These are phyloP conservation scores for Fusarium zealandicum DNA, from an alignment of 2,329 filamentous ascomycete genomes.

Conservation along the genomic window DNA sequence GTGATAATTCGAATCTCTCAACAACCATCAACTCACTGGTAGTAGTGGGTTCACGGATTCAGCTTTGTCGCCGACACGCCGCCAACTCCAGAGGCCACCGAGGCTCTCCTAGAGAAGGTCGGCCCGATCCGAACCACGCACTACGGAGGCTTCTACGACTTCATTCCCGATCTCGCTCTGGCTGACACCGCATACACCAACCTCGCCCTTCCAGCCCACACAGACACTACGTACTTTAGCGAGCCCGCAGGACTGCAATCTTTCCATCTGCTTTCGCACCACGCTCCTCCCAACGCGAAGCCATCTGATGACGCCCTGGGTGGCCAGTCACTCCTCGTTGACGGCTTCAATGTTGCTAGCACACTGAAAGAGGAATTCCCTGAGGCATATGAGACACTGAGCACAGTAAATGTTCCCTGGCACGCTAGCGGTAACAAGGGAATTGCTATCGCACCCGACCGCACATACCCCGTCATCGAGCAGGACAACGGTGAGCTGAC, in stretches of 20 bases:
- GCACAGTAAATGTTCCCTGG: constrained; percentile 67
- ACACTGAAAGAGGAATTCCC: constrained; percentile 63
- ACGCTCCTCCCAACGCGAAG: constrained; percentile 51
- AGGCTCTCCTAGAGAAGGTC: constrained; percentile 79
- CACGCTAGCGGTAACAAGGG: constrained; percentile 92
- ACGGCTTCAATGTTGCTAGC: constrained; percentile 79
- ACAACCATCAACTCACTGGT: constrained; percentile 18
- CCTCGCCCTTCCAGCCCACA: constrained; percentile 82
- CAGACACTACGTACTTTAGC: constrained; percentile 94
- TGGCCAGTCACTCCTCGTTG: constrained; percentile 82
- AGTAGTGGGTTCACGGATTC: constrained; percentile 73
- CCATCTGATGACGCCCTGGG: constrained; percentile 57
- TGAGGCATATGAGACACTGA: constrained; percentile 65
- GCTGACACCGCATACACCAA: constrained; percentile 94
- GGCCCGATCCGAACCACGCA: constrained; percentile 89
- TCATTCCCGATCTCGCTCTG: constrained; percentile 84
- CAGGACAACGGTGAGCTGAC: constrained; percentile 53
- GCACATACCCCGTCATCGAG: constrained; percentile 75
- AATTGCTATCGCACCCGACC: constrained; percentile 78
- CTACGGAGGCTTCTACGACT: constrained; percentile 83
- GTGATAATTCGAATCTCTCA: constrained; percentile 20
- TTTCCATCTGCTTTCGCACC: constrained; percentile 85
- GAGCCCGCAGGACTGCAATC: constrained; percentile 91
- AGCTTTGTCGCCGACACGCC: constrained; percentile 78
- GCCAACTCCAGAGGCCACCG: constrained; percentile 70